A percentile compares a stretch with the other conserved stretches of the same genome.
These are phyloP conservation scores for Populus tomentosa DNA, from an alignment of 441 rosid genomes.

Conservation along the genomic window DNA sequence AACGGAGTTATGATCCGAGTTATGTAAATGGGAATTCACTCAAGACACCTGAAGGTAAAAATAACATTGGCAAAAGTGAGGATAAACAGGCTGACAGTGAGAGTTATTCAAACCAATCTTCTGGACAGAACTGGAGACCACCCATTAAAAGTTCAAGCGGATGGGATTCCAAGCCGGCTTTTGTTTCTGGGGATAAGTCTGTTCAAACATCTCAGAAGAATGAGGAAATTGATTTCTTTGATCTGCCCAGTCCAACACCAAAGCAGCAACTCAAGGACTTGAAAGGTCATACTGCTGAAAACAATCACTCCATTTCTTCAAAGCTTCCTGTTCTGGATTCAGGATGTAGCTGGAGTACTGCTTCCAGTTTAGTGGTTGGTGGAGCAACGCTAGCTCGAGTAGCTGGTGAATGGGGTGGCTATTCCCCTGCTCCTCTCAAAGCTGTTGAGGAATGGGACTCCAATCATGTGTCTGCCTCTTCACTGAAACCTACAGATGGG, in stretches of 20 bases:
- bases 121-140: slow-evolving; percentile 59
- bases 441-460: slow-evolving; percentile 53
- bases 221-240: slow-evolving; percentile 51
- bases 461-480: slow-evolving; percentile 38
- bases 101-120: slow-evolving; percentile 42
- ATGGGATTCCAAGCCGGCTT: slow-evolving; percentile 44
- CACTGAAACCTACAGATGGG: slow-evolving; percentile 44
- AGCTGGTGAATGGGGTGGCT: slow-evolving; percentile 48
- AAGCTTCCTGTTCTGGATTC: slow-evolving; percentile 47
- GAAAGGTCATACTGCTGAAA: slow-evolving; percentile 41
- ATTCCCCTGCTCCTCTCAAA: slow-evolving; percentile 38
- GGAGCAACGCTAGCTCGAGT: slow-evolving; percentile 55
- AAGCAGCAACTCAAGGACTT: slow-evolving; percentile 38
- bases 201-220: slow-evolving; percentile 33
- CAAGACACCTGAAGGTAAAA: slow-evolving; percentile 29
- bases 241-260: slow-evolving; percentile 43
- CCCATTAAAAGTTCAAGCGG: slow-evolving; percentile 39
- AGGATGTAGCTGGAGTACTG: slow-evolving; percentile 72
- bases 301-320: slow-evolving; percentile 43
- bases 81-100: slow-evolving; percentile 44
- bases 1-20: slow-evolving; percentile 29
- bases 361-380: slow-evolving; percentile 57
- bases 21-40: slow-evolving; percentile 23
- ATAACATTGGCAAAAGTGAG: slow-evolving; percentile 21
- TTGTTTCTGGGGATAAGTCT: slow-evolving; percentile 37